Evolutionary conservation across 1,284 basidiomycete species (phyloP).

Genomic region (Sanghuangporus baumii): DNA sequence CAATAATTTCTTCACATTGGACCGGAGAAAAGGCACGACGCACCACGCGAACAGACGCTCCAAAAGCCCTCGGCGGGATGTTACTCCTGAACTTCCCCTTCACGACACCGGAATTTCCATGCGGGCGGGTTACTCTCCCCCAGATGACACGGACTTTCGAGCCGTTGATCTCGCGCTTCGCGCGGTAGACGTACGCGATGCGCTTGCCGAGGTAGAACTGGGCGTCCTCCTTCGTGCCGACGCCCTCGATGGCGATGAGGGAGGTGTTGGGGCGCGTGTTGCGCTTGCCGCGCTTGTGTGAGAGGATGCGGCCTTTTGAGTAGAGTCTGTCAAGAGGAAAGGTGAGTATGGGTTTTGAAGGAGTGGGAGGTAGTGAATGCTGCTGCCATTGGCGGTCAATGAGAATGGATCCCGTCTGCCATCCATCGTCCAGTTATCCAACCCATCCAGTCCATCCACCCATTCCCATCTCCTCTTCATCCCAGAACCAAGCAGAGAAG

Average conservation of each 20-base stretch:
- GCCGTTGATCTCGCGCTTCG: conserved; percentile 88
- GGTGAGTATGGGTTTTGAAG: background rate
- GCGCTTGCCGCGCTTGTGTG: conserved; percentile 98
- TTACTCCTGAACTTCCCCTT: conserved; percentile 97
- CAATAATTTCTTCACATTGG: background rate
- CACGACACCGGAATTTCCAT: conserved; percentile 94
- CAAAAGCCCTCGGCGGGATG: conserved; percentile 94
- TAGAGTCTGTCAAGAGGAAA: conserved; percentile 66
- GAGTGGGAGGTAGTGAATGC: background rate
- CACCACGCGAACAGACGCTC: conserved; percentile 92
- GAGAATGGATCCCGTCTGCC: background rate
- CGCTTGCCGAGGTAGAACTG: conserved; percentile 99
- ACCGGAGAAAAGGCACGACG: conserved; percentile 30
- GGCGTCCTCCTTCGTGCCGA: conserved; percentile 89
- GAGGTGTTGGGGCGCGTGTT: conserved; percentile 95
- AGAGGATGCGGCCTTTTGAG: conserved; percentile 94
- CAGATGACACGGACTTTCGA: conserved; percentile 95
- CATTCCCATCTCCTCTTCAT: conserved; percentile 18
- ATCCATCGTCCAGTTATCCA: conserved; percentile 10
- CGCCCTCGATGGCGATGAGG: conserved; percentile 96
- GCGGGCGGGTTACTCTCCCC: conserved; percentile 93
- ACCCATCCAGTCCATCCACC: conserved; percentile 17
- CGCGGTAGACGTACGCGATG: conserved; percentile 96
- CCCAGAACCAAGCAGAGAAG: background rate
- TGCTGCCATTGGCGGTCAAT: conserved; percentile 1